Conservation (phyloP, 129 eudicot species). For the Flaveria linearis region DNA sequence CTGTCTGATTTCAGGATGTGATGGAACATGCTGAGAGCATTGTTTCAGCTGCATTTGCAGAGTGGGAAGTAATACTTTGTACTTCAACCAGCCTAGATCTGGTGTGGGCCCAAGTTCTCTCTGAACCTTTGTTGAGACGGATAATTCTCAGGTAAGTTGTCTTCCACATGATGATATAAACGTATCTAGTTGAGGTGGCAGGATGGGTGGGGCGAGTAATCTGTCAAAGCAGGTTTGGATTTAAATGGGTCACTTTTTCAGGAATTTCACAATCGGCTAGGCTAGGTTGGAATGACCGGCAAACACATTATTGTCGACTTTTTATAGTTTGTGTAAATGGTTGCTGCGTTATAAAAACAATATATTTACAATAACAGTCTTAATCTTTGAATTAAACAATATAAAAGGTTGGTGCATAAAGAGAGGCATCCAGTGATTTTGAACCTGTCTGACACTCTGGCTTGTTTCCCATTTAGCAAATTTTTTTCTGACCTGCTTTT, state of each 20-base stretch:
- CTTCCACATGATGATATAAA: background rate
- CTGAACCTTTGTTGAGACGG: slow-evolving; percentile 83
- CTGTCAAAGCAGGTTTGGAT: background rate
- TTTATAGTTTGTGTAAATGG: background rate
- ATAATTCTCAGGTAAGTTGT: slow-evolving; percentile 72
- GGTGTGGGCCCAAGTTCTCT: slow-evolving; percentile 89
- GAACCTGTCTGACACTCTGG: background rate
- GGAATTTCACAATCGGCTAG: background rate
- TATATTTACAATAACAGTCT: background rate
- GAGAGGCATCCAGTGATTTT: background rate
- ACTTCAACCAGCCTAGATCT: slow-evolving; percentile 64
- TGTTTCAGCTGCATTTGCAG: slow-evolving; percentile 68
- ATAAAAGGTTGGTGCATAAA: background rate
- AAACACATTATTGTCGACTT: background rate
- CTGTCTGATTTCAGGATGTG: slow-evolving; percentile 48
- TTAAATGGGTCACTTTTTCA: background rate
- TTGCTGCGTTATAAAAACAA: background rate
- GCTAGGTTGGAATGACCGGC: background rate
- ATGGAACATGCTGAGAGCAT: slow-evolving; percentile 70
- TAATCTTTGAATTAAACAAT: background rate
- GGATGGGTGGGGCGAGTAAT: background rate
- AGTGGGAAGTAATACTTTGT: slow-evolving; percentile 90
- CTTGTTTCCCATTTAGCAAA: background rate
- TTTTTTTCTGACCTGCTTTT: background rate
- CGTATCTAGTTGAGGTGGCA: slow-evolving; percentile 16